Base-by-base conservation (phyloP, 805 yeast genomes). In the Cyberlindnera saturnus region DNA sequence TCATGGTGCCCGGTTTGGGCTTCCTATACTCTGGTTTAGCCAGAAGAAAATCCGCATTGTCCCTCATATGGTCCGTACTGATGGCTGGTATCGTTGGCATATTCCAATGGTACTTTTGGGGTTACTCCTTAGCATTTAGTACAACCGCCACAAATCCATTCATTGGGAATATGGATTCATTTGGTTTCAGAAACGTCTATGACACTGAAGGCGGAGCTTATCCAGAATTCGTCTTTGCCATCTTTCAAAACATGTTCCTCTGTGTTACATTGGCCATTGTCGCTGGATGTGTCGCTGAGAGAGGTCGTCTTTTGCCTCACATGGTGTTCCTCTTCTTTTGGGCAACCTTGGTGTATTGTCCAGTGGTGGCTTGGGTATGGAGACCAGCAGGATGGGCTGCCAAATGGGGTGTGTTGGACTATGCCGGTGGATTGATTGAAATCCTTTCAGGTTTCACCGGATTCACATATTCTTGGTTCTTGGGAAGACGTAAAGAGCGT, bases 71-170 rank as follows among this genome's bases (percentile, higher is more conserved):
- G 85, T 78, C 82, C 8, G 79, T 78, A n/a, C 61, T 87, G 34
- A 75, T 82, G 74, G 75, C 88, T 6, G 79, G 86, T 6, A 73
- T 83, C 50, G 79, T 88, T 7, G 88, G 85, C 1, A 73, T 79
- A 42, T 78, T 89, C 59, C 96, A 89, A 61, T 91, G 98, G 98
- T 91, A 89, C 64, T 88, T 91, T 61, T 93, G 98, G 96, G 97
- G 96, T n/a, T 90, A 87, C 61, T 87, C 96, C 0, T 66, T 91
- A 35, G 95, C 98, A 4, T 89, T 93, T 57, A 79, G 91, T 0
- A 55, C 73, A n/a, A 75, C 85, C 0, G 88, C 96, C 2, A 69
- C 82, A 30, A 89, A 90, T 63, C 79, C 82, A 36, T 93, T 82
- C 62, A 91, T 91, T 53, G 99, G 99, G 6, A 82, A 91, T 62